Evolutionary conservation across 2,329 filamentous ascomycete genomes (phyloP), one percentile per base, ranked within the genome.

Genomic region (Parastagonospora nodorum): DNA sequence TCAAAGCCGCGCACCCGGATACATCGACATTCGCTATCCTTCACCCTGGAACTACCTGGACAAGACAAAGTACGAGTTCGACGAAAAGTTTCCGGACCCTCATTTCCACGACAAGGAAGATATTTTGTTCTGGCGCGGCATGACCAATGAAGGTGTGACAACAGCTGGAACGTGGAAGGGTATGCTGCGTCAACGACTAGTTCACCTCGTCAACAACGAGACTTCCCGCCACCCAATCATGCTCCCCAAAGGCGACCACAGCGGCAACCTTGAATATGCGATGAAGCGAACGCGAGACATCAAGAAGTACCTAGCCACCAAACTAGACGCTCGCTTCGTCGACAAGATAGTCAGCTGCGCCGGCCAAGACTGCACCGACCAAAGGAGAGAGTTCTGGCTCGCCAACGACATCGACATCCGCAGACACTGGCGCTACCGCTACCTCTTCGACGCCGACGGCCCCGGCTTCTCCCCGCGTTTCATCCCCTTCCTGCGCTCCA

Each of bases 1-100:
- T 55, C 82, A 88, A 50, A 87, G 85, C 42, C 91, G 90, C 61
- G 84, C 87, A 1, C 79, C 83, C 38, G 85, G 86, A 4, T 93
- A 89, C 74, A 84, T 82, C 56, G 90, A 95, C 67, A 89, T 95
- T 30, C 73, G 92, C 16, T 88, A 92, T 45, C 90, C 90, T 0
- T 77, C 80, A 61, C 72, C 82, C 0, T 85, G 82, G 82, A 85
- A 84, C 60, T 86, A 86, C 57, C 72, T 84, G 51, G 81, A 83
- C 52, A 85, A 84, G 65, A 78, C 78, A 10, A 74, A 74, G 53
- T 83, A 84, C 43, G 65, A 74, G 0, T 80, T 82, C 24, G 78
- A 80, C 1, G 74, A 80, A 3, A 77, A 79, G 12, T 70, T 77
- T 42, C 81, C 80, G 0, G 84, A 86, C 57, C 68, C 68, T 5